These are phyloP conservation scores for Styphnolobium japonicum DNA, from an alignment of 306 rosid species.

Conservation along the genomic window DNA sequence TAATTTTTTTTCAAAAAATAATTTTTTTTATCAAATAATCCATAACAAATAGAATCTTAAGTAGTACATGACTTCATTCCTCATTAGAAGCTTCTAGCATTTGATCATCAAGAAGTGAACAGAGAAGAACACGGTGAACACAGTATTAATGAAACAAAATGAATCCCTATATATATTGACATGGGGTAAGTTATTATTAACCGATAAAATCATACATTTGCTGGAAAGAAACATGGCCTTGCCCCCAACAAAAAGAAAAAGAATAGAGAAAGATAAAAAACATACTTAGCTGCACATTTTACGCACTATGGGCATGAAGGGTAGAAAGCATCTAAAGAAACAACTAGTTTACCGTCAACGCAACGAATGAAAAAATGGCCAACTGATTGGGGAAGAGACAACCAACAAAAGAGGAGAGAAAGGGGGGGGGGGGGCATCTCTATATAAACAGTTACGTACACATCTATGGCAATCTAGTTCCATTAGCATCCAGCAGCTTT, in stretches of 20 bases:
- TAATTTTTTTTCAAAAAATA: too few relatives aligned
- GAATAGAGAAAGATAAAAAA: background rate
- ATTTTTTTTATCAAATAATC: too few relatives aligned
- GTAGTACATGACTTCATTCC: background rate
- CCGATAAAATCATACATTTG: conserved; percentile 10
- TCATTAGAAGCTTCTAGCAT: background rate
- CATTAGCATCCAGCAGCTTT: conserved; percentile 86
- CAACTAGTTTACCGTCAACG: conserved; percentile 6
- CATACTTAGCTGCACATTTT: background rate
- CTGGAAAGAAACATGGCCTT: background rate
- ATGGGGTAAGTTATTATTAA: too few relatives aligned
- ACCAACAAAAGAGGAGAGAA: background rate
- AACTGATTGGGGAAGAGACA: background rate
- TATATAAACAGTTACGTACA: conserved; percentile 17
- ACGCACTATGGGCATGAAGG: conserved; percentile 5
- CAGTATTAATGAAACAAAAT: background rate
- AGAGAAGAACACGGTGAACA: background rate
- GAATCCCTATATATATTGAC: background rate
- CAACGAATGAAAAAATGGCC: conserved; percentile 40
- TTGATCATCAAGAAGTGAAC: background rate
- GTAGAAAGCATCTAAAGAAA: conserved; percentile 16
- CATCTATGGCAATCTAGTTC: background rate
- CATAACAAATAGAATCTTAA: too few relatives aligned
- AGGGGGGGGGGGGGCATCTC: background rate
- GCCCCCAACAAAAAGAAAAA: background rate